Evolutionary conservation across 2,329 filamentous ascomycete genomes (phyloP).

Genomic region (Elsinoe australis): DNA sequence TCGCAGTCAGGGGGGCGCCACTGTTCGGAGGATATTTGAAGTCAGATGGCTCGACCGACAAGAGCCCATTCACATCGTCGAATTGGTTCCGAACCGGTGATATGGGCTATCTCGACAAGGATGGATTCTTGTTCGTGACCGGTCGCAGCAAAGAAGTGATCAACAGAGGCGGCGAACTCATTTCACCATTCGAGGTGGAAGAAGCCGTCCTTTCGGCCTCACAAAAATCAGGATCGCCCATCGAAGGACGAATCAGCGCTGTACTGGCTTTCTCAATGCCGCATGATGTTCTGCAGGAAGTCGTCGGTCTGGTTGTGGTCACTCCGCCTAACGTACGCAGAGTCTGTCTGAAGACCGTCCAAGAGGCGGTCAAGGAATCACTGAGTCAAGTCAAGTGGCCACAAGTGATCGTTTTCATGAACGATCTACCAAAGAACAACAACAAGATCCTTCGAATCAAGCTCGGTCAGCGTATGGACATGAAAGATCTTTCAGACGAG

Average conservation of each 20-base stretch:
- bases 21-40: constrained; percentile 46
- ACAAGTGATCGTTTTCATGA: constrained; percentile 47
- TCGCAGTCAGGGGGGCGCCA: constrained; percentile 47
- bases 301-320: constrained; percentile 48
- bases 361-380: constrained; percentile 40
- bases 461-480: constrained; percentile 42
- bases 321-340: constrained; percentile 39
- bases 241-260: constrained; percentile 42
- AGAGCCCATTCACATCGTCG: constrained; percentile 39
- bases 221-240: constrained; percentile 35
- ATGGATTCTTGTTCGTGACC: constrained; percentile 49
- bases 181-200: constrained; percentile 53
- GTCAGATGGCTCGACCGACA: constrained; percentile 39
- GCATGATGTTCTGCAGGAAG: constrained; percentile 50
- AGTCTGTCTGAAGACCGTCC: constrained; percentile 44
- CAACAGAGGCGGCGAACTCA: constrained; percentile 52
- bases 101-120: constrained; percentile 45
- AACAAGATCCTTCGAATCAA: constrained; percentile 52
- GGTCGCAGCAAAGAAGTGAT: constrained; percentile 52
- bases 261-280: constrained; percentile 48
- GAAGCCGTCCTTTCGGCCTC: constrained; percentile 47
- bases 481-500: constrained; percentile 41
- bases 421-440: constrained; percentile 50
- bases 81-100: constrained; percentile 52
- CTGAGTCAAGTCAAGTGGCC: constrained; percentile 50